Base-by-base conservation (phyloP, 2,329 filamentous ascomycete genomes). In the Didymella glomerata region DNA sequence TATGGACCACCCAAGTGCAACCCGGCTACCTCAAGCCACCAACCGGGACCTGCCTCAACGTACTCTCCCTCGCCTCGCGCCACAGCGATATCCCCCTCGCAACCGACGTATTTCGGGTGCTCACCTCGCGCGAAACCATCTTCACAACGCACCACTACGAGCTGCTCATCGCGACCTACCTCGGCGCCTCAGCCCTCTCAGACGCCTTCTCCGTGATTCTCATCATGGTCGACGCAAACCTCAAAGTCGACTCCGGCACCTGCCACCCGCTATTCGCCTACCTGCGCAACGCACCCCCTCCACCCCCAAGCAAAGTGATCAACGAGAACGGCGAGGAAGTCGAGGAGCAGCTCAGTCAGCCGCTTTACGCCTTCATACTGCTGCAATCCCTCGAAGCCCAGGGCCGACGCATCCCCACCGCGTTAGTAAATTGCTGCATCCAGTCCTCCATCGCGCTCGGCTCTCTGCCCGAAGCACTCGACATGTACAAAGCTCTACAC, bases 71-170 rank as follows among this genome's bases (percentile, higher is more conserved):
- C 14, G 92, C 92, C 4, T 85, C 92, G 2, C 85, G 86, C 25
- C 78, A 88, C 57, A 87, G 86, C 22, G 90, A 97, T 72, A 79
- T 86, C 1, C 76, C 81, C 0, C 82, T 97, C 10, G 91, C 90
- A 1, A 88, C 87, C 6, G 85, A 89, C 28, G 90, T 90, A 28
- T 86, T 96, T 61, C 83, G 87, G 24, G 78, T 88, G 51, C 82
- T 94, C 18, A 83, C 84, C 4, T 80, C 84, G 9, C 83, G 87
- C 24, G 82, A 82, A 14, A 83, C 84, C 1, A 81, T 84, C 40
- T 81, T 93, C 36, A 80, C 83, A 9, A 77, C 84, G 6, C 83
- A 90, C 62, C 92, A 97, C 72, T 96, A 95, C 76, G 92, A 96
- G 74, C 84, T 89, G 27, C 83, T 97, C 27, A 80, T 93, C 7